These are phyloP conservation scores for Podila epigama DNA, from an alignment of 192 early-diverging fungal species.

Conservation along the genomic window DNA sequence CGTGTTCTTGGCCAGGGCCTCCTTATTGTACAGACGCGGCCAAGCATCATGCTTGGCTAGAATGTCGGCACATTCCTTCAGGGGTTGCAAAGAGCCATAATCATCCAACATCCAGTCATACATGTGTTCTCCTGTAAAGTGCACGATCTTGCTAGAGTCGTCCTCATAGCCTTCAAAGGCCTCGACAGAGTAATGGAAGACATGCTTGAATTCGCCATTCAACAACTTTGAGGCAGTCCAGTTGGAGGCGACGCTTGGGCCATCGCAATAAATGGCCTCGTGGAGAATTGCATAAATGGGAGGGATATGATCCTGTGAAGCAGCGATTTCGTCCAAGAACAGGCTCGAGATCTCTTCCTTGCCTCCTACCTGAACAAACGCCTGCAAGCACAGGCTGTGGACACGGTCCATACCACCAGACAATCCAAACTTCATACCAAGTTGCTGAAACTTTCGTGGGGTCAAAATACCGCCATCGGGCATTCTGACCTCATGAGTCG, in stretches of 20 bases:
- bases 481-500: conserved; percentile 51
- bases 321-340: conserved; percentile 23
- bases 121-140: conserved; percentile 74
- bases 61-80: conserved; percentile 63
- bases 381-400: conserved; percentile 61
- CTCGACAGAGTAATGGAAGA: conserved; percentile 54
- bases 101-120: conserved; percentile 80
- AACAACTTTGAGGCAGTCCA: conserved; percentile 71
- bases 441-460: conserved; percentile 71
- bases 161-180: conserved; percentile 54
- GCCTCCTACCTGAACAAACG: conserved; percentile 26
- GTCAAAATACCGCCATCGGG: conserved; percentile 70
- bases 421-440: conserved; percentile 68
- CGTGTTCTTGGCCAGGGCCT: conserved; percentile 53
- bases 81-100: conserved; percentile 63
- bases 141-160: conserved; percentile 55
- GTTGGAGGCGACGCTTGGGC: conserved; percentile 52
- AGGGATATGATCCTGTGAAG: conserved; percentile 40
- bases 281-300: conserved; percentile 71
- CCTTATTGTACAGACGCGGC: conserved; percentile 64
- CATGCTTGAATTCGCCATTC: conserved; percentile 38
- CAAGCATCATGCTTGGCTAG: conserved; percentile 64
- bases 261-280: conserved; percentile 72
- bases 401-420: conserved; percentile 70
- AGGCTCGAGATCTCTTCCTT: conserved; percentile 33